Conservation (phyloP, 805 yeast genomes). For the Cyberlindnera misumaiensis region DNA sequence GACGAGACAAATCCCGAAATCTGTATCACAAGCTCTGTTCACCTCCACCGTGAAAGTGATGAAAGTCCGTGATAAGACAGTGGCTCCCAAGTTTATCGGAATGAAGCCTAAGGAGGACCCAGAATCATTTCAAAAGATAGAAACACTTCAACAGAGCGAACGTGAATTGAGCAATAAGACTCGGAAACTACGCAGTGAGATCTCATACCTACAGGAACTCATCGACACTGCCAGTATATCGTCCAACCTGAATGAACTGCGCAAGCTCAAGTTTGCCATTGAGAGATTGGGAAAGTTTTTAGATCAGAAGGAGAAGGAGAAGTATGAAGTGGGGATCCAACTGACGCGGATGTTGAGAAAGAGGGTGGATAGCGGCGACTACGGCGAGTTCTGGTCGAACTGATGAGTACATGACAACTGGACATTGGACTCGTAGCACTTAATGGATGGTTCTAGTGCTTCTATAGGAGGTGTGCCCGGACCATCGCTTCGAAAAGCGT, state of each 20-base stretch:
- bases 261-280: slow-evolving; percentile 31
- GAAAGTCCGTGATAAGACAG: slow-evolving; percentile 19
- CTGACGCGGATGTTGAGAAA: slow-evolving; percentile 34
- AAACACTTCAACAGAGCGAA: slow-evolving; percentile 26
- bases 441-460: too few species aligned
- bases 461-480: too few species aligned
- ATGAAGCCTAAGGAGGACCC: slow-evolving; percentile 15
- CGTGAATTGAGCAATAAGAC: slow-evolving; percentile 29
- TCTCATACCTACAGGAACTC: slow-evolving; percentile 28
- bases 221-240: slow-evolving; percentile 30
- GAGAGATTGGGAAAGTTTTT: slow-evolving; percentile 31
- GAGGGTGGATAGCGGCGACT: slow-evolving; percentile 35
- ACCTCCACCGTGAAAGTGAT: slow-evolving; percentile 20
- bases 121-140: slow-evolving; percentile 14
- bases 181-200: slow-evolving; percentile 31
- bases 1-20: slow-evolving; percentile 18
- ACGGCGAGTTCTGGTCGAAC: slow-evolving; percentile 28
- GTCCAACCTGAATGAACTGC: slow-evolving; percentile 29
- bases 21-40: slow-evolving; percentile 23
- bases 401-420: neutral
- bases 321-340: slow-evolving; percentile 35
- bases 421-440: too few species aligned
- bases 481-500: too few species aligned
- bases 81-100: slow-evolving; percentile 22
- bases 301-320: slow-evolving; percentile 35